Evolutionary conservation across 2,329 filamentous ascomycete genomes (phyloP), one percentile per base, ranked within the genome.

Genomic region (Macrophomina tecta): DNA sequence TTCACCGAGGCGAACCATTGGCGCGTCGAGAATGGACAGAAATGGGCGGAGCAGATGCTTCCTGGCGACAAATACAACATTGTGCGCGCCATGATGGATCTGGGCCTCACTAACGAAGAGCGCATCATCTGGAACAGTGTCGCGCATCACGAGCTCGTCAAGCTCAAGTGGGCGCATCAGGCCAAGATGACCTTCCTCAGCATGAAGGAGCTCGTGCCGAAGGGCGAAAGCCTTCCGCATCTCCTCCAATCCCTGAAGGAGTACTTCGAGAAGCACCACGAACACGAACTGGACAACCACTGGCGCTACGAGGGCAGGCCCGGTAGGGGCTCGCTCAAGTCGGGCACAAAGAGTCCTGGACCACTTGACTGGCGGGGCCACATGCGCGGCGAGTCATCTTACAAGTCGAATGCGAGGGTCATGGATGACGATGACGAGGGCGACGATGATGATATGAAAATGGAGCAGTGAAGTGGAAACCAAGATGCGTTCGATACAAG

Each of bases 1-100:
- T 68, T 60, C 55, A 36, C 53, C 14, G 66, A 68, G 7, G 48
- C 69, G 51, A 67, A 66, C 69, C 16, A 70, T 58, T 64, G 69
- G 70, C 64, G 69, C 69, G 68, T 68, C 32, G 69, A 68, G 68
- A 58, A 58, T 8, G 72, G 72, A 2, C 66, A 69, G 28, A 69
- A 68, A 11, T 70, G 70, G 53, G 71, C 76, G 16, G 68, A 71
- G 16, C 71, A 75, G 18, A 81, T 82, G 75, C 73, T 76, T 49
- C 72, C 75, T 66, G 80, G 81, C 28, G 81, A 83, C 69, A 78
- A 78, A 52, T 77, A 77, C 66, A 77, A 81, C 62, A 72, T 81
- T 4, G 70, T 82, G 73, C 77, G 12, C 71, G 81, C 66, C 71
- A 72, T 80, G 70, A 56, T 66, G 62, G 42, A 69, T 6, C 45